Conservation (phyloP, 768 basidiomycete species). For the Suillus placidus region DNA sequence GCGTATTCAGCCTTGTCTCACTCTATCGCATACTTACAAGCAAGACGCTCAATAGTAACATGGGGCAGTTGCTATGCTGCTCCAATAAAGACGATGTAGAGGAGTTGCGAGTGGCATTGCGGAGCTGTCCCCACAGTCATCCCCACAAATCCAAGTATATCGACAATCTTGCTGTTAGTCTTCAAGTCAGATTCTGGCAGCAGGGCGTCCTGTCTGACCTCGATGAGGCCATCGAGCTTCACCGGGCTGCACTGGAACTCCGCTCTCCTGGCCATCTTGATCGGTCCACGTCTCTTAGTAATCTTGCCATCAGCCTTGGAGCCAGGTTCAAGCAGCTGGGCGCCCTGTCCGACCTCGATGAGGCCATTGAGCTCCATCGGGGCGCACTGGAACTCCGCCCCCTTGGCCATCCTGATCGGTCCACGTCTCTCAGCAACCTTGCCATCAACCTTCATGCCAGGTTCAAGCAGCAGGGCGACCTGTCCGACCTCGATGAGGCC, state of each 20-base stretch:
- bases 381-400: conserved; percentile 1
- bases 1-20: no score
- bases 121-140: conserved; percentile 19
- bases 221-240: conserved; percentile 1
- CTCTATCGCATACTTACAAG: no score
- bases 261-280: background rate
- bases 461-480: no score
- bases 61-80: no score
- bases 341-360: background rate
- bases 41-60: no score
- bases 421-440: background rate
- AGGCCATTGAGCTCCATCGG: background rate
- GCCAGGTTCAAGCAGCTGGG: background rate
- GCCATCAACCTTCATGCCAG: no score
- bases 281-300: background rate
- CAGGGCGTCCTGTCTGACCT: background rate
- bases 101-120: conserved; percentile 14
- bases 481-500: no score
- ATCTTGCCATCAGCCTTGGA: background rate
- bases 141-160: conserved; percentile 15
- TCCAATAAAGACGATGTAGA: no score
- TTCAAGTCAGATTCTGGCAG: background rate
- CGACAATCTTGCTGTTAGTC: conserved; percentile 7
- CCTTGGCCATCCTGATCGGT: background rate
- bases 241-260: conserved; percentile 3